Evolutionary conservation across 2,329 filamentous ascomycete genomes (phyloP).

Genomic region (Sporothrix brunneoviolacea): DNA sequence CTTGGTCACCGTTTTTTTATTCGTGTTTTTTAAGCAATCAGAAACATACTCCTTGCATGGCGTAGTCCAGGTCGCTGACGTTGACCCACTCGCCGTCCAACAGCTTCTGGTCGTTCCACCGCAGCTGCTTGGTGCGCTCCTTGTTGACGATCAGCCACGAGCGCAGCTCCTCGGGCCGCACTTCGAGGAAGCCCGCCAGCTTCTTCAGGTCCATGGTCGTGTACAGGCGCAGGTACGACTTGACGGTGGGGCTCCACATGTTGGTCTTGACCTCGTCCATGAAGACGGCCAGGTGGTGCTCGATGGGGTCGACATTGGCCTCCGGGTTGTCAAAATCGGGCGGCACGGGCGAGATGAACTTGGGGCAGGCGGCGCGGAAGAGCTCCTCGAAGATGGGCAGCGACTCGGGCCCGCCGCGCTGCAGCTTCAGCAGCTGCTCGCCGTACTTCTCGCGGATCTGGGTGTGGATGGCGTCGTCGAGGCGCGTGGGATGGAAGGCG

Average conservation of each 20-base stretch:
- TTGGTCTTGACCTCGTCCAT: slow-evolving; percentile 99
- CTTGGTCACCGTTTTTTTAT: too few species aligned
- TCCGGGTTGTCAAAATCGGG: slow-evolving; percentile 97
- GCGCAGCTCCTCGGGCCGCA: slow-evolving; percentile 91
- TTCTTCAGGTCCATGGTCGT: slow-evolving; percentile 99
- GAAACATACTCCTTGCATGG: slow-evolving; percentile 85
- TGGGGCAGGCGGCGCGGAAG: slow-evolving; percentile 95
- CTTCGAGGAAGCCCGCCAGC: slow-evolving; percentile 92
- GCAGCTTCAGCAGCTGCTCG: slow-evolving; percentile 93
- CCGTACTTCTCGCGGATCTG: slow-evolving; percentile 98
- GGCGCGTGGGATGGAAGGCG: slow-evolving; percentile 90
- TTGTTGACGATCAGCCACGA: slow-evolving; percentile 96
- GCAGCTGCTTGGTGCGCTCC: slow-evolving; percentile 93
- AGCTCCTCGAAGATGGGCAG: slow-evolving; percentile 97
- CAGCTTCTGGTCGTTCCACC: slow-evolving; percentile 85
- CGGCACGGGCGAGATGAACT: slow-evolving; percentile 96
- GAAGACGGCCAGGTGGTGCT: slow-evolving; percentile 96
- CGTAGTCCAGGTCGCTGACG: slow-evolving; percentile 93
- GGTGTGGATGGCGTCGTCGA: slow-evolving; percentile 98
- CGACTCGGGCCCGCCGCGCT: slow-evolving; percentile 90
- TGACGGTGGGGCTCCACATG: slow-evolving; percentile 95
- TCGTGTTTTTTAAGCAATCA: too few species aligned
- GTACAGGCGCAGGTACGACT: slow-evolving; percentile 98
- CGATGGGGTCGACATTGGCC: slow-evolving; percentile 91
- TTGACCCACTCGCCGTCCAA: slow-evolving; percentile 90